phyloP scores from a whole-genome alignment of 495 filamentous ascomycete genomes.

The Gamarada debralockiae region DNA sequence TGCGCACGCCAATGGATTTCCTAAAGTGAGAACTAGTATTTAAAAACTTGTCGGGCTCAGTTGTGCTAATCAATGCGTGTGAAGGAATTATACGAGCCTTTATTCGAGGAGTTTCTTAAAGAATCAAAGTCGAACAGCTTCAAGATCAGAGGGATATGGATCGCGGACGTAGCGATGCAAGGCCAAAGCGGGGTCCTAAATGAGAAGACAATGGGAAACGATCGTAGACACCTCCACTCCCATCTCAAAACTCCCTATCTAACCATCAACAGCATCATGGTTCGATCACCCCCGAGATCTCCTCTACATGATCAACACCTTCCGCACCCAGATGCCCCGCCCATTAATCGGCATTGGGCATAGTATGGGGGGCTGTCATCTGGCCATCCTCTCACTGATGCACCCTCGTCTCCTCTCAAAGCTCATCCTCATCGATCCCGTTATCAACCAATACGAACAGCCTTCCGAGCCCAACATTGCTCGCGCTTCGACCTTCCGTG shows the following conservation, averaged over 20 bases:
- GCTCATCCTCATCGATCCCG: constrained; percentile 75
- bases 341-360: constrained; percentile 85
- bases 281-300: constrained; percentile 81
- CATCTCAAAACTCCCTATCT: not conserved
- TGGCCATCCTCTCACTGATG: constrained; percentile 56
- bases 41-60: not conserved
- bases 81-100: constrained; percentile 82
- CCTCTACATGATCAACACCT: constrained; percentile 73
- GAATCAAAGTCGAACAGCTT: constrained; percentile 49
- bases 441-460: constrained; percentile 45
- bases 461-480: constrained; percentile 25
- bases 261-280: constrained; percentile 45
- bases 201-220: constrained; percentile 1
- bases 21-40: constrained; percentile 71
- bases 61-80: not conserved
- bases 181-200: not conserved
- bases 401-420: constrained; percentile 77
- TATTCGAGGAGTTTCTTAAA: constrained; percentile 69
- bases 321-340: constrained; percentile 74
- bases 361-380: constrained; percentile 74
- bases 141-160: constrained; percentile 75
- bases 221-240: not conserved
- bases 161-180: constrained; percentile 50
- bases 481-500: constrained; percentile 50
- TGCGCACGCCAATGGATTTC: constrained; percentile 81